These are phyloP conservation scores for Sungouiella thailandica DNA, from an alignment of 805 yeast species.

Conservation along the genomic window DNA sequence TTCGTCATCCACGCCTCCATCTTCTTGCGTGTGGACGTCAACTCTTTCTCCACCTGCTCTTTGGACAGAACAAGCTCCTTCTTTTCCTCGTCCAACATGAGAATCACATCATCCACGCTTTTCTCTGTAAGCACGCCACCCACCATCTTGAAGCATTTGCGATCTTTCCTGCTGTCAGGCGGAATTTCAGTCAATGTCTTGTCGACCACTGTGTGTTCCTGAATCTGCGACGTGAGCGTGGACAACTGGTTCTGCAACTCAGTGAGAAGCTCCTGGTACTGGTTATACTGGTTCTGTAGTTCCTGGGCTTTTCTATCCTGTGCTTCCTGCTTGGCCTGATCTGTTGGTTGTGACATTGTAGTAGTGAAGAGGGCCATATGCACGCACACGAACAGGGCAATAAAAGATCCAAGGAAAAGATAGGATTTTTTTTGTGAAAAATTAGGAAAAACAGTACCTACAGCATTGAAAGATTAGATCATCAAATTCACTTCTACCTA, in stretches of 20 bases:
- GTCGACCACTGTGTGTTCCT: conserved; percentile 39
- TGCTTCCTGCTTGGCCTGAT: conserved; percentile 12
- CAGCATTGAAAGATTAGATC: too few relatives aligned
- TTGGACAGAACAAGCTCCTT: conserved; percentile 16
- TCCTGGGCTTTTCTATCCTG: conserved; percentile 35
- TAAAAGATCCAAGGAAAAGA: too few relatives aligned
- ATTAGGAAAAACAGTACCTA: too few relatives aligned
- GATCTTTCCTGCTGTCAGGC: conserved; percentile 35
- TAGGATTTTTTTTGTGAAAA: too few relatives aligned
- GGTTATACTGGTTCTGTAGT: conserved; percentile 38
- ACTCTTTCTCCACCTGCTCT: conserved; percentile 21
- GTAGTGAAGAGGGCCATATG: not conserved
- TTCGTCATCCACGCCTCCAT: conserved; percentile 38
- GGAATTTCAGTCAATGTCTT: conserved; percentile 32
- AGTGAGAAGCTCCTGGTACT: conserved; percentile 33
- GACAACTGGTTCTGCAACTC: conserved; percentile 36
- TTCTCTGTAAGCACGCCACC: conserved; percentile 90
- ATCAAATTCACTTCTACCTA: too few relatives aligned
- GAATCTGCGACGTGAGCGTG: conserved; percentile 31
- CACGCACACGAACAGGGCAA: too few relatives aligned
- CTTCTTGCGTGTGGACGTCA: conserved; percentile 24
- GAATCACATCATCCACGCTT: conserved; percentile 69
- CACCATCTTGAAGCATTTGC: conserved; percentile 88
- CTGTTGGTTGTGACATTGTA: conserved; percentile 10
- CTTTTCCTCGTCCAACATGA: conserved; percentile 51